A percentile compares a stretch with the other conserved stretches of the same genome.
Evolutionary conservation across 2,329 filamentous ascomycete species (phyloP).

Genomic region (Aspergillus nomiae): DNA sequence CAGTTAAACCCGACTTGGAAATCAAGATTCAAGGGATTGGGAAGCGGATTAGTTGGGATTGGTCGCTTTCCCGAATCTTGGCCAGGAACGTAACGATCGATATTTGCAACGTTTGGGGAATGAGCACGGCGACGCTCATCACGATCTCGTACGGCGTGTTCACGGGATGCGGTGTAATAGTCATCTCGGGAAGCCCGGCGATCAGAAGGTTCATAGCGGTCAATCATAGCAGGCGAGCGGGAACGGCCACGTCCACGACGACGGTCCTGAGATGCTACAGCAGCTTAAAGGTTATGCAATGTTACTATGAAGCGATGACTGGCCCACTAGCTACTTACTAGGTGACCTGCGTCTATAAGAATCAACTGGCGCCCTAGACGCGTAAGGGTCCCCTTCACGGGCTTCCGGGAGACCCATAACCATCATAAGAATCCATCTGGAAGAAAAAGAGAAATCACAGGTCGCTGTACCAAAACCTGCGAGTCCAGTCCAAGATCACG

Average conservation of each 20-base stretch:
- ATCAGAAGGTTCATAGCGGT: constrained; percentile 64
- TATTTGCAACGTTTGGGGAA: constrained; percentile 59
- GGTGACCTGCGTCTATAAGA: constrained; percentile 50
- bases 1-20: constrained; percentile 69
- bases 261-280: constrained; percentile 43
- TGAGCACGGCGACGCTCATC: constrained; percentile 61
- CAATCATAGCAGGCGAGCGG: constrained; percentile 63
- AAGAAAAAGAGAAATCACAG: not conserved
- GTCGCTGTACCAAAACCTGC: not conserved
- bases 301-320: not conserved
- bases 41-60: constrained; percentile 58
- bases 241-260: constrained; percentile 55
- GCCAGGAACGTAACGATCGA: constrained; percentile 67
- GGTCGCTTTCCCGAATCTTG: constrained; percentile 58
- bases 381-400: constrained; percentile 44
- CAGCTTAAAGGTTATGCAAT: constrained; percentile 1
- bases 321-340: constrained; percentile 35
- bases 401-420: constrained; percentile 47
- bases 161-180: constrained; percentile 52
- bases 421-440: constrained; percentile 51
- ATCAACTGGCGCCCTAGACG: constrained; percentile 37
- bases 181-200: constrained; percentile 58
- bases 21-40: constrained; percentile 64
- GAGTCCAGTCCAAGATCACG: constrained; percentile 4
- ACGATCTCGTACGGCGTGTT: constrained; percentile 52